Percentiles rank a stretch among this genome's conserved stretches.
phyloP scores from a whole-genome alignment of 2,329 filamentous ascomycete genomes.

The Penicillium sp. region DNA sequence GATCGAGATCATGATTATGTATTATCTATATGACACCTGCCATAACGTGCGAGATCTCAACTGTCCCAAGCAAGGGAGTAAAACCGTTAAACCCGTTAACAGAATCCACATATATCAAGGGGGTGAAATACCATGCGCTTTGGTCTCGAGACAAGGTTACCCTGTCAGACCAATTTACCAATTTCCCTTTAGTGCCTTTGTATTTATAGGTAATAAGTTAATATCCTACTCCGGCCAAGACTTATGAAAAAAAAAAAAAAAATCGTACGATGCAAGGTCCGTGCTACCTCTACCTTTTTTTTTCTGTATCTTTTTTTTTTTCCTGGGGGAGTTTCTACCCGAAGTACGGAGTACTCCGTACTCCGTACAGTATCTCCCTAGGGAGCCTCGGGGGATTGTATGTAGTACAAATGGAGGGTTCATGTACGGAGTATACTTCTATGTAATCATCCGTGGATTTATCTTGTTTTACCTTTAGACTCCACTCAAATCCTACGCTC shows the following conservation, averaged over 20 bases:
- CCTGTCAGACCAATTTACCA: not conserved
- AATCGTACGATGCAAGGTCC: constrained; percentile 11
- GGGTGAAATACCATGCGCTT: not conserved
- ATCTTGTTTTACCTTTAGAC: too few relatives aligned
- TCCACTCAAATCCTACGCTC: constrained; percentile 2
- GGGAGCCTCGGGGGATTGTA: too few relatives aligned
- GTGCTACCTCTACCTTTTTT: not conserved
- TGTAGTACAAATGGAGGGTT: too few relatives aligned
- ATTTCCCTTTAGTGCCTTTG: not conserved
- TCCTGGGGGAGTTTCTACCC: not conserved
- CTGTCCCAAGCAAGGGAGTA: not conserved
- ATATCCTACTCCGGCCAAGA: not conserved
- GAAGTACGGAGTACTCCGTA: not conserved
- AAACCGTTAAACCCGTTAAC: not conserved
- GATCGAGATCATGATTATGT: too few relatives aligned
- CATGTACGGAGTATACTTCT: too few relatives aligned
- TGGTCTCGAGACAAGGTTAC: constrained; percentile 1
- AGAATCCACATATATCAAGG: too few relatives aligned
- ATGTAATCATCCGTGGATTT: too few relatives aligned
- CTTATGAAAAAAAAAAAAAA: not conserved
- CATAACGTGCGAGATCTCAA: constrained; percentile 5
- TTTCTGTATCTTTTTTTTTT: not conserved
- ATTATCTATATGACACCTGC: not conserved
- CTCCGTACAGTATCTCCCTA: not conserved
- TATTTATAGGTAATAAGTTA: not conserved